These are phyloP conservation scores for Tylopilus intermedius DNA, from an alignment of 768 basidiomycete species.

Conservation along the genomic window DNA sequence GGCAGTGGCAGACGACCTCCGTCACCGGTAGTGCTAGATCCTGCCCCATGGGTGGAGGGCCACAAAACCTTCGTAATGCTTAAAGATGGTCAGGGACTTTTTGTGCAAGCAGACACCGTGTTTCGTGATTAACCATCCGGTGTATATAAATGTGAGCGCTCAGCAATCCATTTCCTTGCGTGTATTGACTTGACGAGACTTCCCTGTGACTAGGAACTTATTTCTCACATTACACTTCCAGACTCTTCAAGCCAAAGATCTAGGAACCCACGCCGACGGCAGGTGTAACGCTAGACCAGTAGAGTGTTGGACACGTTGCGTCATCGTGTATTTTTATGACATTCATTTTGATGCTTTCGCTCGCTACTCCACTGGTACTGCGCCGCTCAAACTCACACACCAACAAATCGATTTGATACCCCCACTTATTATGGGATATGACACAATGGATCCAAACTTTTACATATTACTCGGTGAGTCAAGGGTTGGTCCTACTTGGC, in stretches of 20 bases:
- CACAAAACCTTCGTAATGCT: slow-evolving; percentile 21
- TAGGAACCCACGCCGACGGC: neutral
- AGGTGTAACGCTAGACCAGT: neutral
- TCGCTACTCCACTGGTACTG: neutral
- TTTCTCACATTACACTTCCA: neutral
- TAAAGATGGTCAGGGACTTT: slow-evolving; percentile 23
- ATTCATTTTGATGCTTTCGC: neutral
- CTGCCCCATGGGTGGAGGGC: slow-evolving; percentile 17
- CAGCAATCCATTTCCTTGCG: neutral
- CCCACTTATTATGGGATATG: too few relatives aligned
- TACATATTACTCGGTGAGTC: neutral
- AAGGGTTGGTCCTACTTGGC: neutral
- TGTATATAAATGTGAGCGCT: neutral
- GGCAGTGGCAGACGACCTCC: neutral
- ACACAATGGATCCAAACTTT: too few relatives aligned
- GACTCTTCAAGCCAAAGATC: neutral
- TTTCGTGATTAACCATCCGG: neutral
- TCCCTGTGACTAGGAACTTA: neutral
- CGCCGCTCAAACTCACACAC: neutral
- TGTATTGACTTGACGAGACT: neutral
- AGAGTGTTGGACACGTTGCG: neutral
- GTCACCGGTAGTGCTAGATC: slow-evolving; percentile 8
- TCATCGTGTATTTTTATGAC: neutral
- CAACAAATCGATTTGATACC: neutral
- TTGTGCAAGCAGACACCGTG: slow-evolving; percentile 7